Evolutionary conservation across 257 asterid species (phyloP).

Genomic region (Buddleja alternifolia): DNA sequence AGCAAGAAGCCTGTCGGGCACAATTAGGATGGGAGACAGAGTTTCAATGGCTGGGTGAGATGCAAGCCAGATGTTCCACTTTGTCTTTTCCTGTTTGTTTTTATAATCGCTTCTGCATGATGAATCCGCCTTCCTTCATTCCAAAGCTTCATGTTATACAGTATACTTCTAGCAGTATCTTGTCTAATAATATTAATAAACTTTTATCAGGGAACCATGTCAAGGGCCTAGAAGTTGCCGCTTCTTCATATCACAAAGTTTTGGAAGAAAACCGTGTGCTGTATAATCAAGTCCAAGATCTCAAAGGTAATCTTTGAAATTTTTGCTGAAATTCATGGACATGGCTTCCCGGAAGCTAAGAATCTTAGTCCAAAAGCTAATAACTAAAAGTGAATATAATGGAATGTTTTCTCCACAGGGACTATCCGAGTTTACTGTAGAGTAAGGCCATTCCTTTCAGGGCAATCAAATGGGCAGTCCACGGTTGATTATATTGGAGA

Average conservation of each 20-base stretch:
- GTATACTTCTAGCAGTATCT: conserved; percentile 7
- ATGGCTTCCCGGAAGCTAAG: conserved; percentile 8
- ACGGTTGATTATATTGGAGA: conserved; percentile 91
- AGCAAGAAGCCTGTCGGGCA: conserved; percentile 54
- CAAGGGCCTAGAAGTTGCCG: conserved; percentile 66
- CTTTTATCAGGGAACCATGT: conserved; percentile 64
- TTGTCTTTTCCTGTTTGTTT: neutral
- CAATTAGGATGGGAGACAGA: conserved; percentile 70
- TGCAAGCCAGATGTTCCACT: conserved; percentile 20
- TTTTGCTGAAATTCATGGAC: conserved; percentile 4
- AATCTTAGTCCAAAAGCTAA: conserved; percentile 6
- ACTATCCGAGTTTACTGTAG: conserved; percentile 86
- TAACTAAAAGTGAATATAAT: neutral
- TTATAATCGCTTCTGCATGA: neutral
- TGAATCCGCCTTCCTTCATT: neutral
- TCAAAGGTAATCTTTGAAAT: conserved; percentile 59
- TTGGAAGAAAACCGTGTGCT: conserved; percentile 88
- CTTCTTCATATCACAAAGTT: conserved; percentile 78
- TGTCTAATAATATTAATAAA: conserved; percentile 14
- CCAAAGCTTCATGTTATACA: neutral
- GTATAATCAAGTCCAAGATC: conserved; percentile 92
- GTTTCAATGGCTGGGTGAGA: conserved; percentile 70
- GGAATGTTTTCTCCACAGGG: conserved; percentile 47
- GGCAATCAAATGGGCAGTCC: conserved; percentile 60
- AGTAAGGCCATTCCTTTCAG: conserved; percentile 78